Evolutionary conservation across 768 basidiomycete species (phyloP).

Genomic region (Pluteus cervinus): DNA sequence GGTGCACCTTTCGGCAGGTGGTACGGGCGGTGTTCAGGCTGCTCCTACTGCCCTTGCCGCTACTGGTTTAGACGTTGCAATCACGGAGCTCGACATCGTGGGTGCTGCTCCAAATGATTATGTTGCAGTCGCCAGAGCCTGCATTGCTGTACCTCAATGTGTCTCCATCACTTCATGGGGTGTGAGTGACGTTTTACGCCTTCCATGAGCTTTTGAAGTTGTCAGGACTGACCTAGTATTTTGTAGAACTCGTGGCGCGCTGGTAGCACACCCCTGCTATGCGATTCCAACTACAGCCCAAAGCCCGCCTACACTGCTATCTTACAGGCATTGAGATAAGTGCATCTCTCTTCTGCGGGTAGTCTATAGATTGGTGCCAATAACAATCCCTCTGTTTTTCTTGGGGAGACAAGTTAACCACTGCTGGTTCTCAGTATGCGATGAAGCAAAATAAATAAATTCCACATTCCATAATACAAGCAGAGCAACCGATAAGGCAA

Average conservation of each 20-base stretch:
- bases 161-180: slow-evolving; percentile 46
- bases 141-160: slow-evolving; percentile 34
- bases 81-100: slow-evolving; percentile 42
- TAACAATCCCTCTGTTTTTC: no score
- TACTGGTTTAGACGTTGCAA: slow-evolving; percentile 40
- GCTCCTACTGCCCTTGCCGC: slow-evolving; percentile 38
- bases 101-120: slow-evolving; percentile 36
- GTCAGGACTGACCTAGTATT: background rate
- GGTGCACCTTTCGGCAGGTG: slow-evolving; percentile 37
- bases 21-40: slow-evolving; percentile 33
- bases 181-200: slow-evolving; percentile 37
- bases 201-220: background rate
- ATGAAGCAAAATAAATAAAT: no score
- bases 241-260: slow-evolving; percentile 29
- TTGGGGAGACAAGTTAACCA: no score
- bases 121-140: slow-evolving; percentile 38
- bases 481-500: background rate
- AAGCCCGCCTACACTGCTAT: slow-evolving; percentile 19
- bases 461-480: no score
- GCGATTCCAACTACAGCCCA: slow-evolving; percentile 29
- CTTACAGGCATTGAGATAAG: slow-evolving; percentile 8
- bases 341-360: background rate
- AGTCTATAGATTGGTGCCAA: no score
- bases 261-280: slow-evolving; percentile 24
- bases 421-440: no score